phyloP scores from a whole-genome alignment of 306 rosid genomes.

The Pyrus pyrifolia region DNA sequence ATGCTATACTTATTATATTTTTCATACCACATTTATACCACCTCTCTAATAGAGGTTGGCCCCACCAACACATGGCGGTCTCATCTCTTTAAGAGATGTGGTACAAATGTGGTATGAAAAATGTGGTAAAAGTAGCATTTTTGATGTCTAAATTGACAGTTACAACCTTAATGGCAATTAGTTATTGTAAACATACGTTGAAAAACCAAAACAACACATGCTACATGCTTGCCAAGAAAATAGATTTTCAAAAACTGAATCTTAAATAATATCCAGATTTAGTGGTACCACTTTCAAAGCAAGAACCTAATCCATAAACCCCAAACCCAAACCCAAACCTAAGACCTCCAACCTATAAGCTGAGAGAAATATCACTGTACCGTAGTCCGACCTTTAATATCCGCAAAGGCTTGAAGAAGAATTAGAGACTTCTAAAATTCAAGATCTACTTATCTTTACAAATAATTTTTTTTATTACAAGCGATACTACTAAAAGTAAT shows the following conservation, averaged over 20 bases:
- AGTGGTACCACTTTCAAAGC: background rate
- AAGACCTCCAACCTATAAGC: background rate
- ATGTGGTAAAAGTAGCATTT: no score
- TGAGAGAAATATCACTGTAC: background rate
- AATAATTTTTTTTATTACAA: background rate
- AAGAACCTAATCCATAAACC: background rate
- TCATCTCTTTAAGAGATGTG: no score
- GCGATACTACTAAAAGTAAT: background rate
- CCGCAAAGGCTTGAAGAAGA: background rate
- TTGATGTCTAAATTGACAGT: no score
- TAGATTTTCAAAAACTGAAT: background rate
- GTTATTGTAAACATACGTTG: background rate
- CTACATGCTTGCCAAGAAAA: background rate
- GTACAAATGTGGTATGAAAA: no score
- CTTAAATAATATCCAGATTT: background rate
- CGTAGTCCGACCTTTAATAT: background rate
- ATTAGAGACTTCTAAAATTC: background rate
- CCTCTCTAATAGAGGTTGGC: no score
- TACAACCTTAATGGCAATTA: background rate
- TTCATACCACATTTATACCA: no score
- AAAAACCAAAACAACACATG: no score
- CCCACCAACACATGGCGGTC: no score
- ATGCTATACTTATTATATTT: no score
- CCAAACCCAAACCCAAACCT: no score
- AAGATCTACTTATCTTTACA: background rate